A percentile compares a stretch with the other conserved stretches of the same genome.
Conservation (phyloP, 495 filamentous ascomycete genomes). For the Talaromyces stipitatus region DNA sequence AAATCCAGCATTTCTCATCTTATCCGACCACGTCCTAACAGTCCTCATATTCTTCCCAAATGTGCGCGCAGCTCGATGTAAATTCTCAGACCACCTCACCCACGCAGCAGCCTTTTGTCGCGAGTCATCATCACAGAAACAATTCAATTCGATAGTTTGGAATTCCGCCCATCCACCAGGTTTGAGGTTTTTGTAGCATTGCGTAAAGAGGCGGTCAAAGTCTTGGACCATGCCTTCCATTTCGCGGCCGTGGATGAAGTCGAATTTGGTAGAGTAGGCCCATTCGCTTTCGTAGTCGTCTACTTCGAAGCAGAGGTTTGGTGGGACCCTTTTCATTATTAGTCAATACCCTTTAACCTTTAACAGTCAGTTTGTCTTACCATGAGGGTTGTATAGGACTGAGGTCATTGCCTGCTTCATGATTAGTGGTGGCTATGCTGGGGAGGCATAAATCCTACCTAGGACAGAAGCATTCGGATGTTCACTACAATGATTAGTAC, state of each 20-base stretch:
- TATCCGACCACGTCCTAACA: constrained; percentile 15
- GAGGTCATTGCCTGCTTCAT: constrained; percentile 31
- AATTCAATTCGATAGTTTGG: constrained; percentile 21
- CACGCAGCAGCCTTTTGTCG: constrained; percentile 16
- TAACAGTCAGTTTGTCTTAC: constrained; percentile 38
- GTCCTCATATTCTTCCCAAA: constrained; percentile 22
- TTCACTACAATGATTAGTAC: constrained; percentile 12
- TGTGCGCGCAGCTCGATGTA: constrained; percentile 5
- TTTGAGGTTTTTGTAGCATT: constrained; percentile 15
- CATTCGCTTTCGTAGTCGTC: constrained; percentile 22
- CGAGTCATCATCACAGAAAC: constrained; percentile 22
- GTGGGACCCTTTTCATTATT: constrained; percentile 14
- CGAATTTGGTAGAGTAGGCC: constrained; percentile 14
- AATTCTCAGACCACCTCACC: constrained; percentile 15
- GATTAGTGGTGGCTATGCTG: background rate
- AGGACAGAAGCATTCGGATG: constrained; percentile 50
- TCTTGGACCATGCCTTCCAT: constrained; percentile 22
- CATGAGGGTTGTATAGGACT: constrained; percentile 35
- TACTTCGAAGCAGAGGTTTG: constrained; percentile 19
- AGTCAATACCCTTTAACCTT: too few relatives aligned
- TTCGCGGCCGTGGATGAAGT: constrained; percentile 24
- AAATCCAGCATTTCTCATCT: constrained; percentile 22
- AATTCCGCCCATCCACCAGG: constrained; percentile 35
- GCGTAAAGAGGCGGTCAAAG: constrained; percentile 14
- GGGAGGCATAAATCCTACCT: constrained; percentile 36